Evolutionary conservation across 192 early-diverging fungal genomes (phyloP).

Genomic region (Dissophora ornata): DNA sequence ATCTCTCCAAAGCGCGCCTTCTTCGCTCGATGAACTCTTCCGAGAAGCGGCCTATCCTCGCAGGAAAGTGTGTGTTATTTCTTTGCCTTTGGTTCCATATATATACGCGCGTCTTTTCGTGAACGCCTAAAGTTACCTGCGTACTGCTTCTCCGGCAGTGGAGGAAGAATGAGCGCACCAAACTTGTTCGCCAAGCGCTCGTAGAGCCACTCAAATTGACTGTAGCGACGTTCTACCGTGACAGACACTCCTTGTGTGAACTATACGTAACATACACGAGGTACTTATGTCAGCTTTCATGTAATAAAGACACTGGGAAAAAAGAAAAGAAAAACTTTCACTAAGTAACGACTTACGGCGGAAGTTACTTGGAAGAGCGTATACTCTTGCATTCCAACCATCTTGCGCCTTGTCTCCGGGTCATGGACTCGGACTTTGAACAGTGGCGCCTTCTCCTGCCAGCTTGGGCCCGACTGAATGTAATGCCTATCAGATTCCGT

Average conservation of each 20-base stretch:
- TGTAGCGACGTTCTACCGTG: slow-evolving; percentile 57
- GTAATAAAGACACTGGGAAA: too few relatives aligned
- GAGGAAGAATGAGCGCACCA: slow-evolving; percentile 52
- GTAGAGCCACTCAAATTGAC: slow-evolving; percentile 59
- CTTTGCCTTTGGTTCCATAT: too few relatives aligned
- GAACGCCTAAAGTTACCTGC: too few relatives aligned
- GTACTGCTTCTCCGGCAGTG: slow-evolving; percentile 58
- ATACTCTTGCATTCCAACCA: slow-evolving; percentile 58
- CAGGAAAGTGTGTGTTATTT: too few relatives aligned
- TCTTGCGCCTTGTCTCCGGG: slow-evolving; percentile 57
- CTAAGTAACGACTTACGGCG: slow-evolving; percentile 27
- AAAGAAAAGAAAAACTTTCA: background rate
- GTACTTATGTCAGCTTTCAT: background rate
- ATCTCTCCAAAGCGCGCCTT: slow-evolving; percentile 53
- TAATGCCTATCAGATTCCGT: slow-evolving; percentile 60
- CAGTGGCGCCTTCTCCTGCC: slow-evolving; percentile 55
- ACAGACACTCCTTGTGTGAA: slow-evolving; percentile 53
- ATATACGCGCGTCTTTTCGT: too few relatives aligned
- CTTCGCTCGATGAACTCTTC: slow-evolving; percentile 58
- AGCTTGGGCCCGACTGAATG: slow-evolving; percentile 56
- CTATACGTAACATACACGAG: slow-evolving; percentile 8
- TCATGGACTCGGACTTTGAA: slow-evolving; percentile 56
- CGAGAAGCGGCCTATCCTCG: slow-evolving; percentile 52
- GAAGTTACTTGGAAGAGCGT: slow-evolving; percentile 58
- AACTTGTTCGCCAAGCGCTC: slow-evolving; percentile 52